Conservation (phyloP, 2,329 filamentous ascomycete species). For the Bipolaris zeicola region DNA sequence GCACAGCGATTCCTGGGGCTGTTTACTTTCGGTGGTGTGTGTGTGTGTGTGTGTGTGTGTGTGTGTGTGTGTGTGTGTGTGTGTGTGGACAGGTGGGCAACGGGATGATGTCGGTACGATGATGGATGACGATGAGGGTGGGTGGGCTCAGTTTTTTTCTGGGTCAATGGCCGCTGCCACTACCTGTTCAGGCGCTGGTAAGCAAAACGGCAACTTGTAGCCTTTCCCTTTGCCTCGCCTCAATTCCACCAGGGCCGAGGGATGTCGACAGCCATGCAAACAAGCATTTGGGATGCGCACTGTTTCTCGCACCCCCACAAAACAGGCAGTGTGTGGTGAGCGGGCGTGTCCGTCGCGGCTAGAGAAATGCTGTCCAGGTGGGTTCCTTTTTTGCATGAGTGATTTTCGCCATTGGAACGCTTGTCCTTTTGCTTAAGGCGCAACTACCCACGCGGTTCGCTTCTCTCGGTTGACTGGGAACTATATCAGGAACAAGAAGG, state of each 20-base stretch:
- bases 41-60: not conserved
- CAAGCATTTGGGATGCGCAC: not conserved
- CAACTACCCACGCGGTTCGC: slow-evolving; percentile 4
- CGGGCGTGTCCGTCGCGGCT: slow-evolving; percentile 4
- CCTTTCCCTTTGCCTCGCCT: not conserved
- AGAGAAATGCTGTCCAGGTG: not conserved
- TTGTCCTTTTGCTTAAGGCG: slow-evolving; percentile 2
- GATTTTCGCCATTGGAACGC: slow-evolving; percentile 41
- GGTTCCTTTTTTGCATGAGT: slow-evolving; percentile 32
- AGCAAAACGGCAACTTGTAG: too few species aligned
- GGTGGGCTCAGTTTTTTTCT: too few species aligned
- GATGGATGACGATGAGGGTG: not conserved
- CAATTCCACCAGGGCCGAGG: not conserved
- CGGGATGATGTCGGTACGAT: slow-evolving; percentile 1
- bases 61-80: too few species aligned
- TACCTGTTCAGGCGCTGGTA: too few species aligned
- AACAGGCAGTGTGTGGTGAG: slow-evolving; percentile 11
- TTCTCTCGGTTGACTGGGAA: not conserved
- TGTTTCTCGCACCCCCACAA: not conserved
- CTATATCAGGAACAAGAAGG: not conserved
- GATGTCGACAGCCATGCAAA: not conserved
- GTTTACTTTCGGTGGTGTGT: not conserved
- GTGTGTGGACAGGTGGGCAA: not conserved
- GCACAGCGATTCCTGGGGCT: too few species aligned
- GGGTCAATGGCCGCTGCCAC: not conserved